Evolutionary conservation across 73 alveolate species (phyloP).

Genomic region (Blepharisma japonicum): DNA sequence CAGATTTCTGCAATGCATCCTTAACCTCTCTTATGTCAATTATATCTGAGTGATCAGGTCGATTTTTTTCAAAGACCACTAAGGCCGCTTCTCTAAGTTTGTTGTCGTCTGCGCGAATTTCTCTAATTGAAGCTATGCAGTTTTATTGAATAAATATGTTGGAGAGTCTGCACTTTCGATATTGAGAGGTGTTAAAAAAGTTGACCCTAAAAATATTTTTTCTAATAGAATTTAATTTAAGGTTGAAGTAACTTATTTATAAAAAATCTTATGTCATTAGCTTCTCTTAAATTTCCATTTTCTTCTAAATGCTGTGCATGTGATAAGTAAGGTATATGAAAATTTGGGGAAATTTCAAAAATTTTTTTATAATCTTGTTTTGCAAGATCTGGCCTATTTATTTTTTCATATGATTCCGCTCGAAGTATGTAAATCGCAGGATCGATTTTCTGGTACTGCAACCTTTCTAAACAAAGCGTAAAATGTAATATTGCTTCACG

Average conservation of each 20-base stretch:
- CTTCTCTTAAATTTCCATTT: neutral
- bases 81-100: no score
- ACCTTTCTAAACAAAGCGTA: neutral
- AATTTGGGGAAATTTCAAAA: constrained; percentile 9
- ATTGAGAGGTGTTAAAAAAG: constrained; percentile 46
- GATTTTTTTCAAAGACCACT: no score
- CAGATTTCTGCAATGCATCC: no score
- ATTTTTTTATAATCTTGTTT: neutral
- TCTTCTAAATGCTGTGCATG: constrained; percentile 19
- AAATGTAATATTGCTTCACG: constrained; percentile 2
- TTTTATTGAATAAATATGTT: constrained; percentile 41
- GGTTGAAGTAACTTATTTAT: no score
- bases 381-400: constrained; percentile 4
- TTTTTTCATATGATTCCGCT: constrained; percentile 15
- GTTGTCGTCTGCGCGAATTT: no score
- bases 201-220: constrained; percentile 76
- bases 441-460: neutral
- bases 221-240: constrained; percentile 38
- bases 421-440: neutral
- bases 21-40: no score
- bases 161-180: constrained; percentile 65
- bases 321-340: neutral
- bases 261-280: neutral
- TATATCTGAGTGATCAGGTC: no score
- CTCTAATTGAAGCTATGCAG: no score